These are phyloP conservation scores for Podaxis sp. DNA, from an alignment of 768 basidiomycete species.

Conservation along the genomic window DNA sequence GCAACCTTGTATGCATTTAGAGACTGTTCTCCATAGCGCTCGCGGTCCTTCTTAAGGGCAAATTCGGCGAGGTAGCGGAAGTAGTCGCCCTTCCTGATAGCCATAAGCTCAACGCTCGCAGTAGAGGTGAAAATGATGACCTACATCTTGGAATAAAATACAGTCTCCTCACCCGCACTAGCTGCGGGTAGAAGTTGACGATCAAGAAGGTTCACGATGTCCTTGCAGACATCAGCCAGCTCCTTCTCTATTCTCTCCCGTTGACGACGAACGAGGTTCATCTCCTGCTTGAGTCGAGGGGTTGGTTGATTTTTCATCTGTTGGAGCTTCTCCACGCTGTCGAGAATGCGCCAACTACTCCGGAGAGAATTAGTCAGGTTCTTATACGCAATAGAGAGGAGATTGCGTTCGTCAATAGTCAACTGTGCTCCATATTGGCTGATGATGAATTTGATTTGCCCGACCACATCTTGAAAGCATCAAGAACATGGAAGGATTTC, in stretches of 20 bases:
- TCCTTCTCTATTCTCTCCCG: conserved; percentile 74
- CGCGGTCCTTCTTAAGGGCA: conserved; percentile 65
- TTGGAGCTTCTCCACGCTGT: conserved; percentile 69
- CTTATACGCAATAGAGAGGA: conserved; percentile 89
- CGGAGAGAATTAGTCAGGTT: conserved; percentile 81
- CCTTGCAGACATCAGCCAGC: conserved; percentile 72
- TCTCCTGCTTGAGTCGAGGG: conserved; percentile 41
- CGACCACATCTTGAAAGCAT: conserved; percentile 55
- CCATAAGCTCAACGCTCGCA: background rate
- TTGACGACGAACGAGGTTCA: conserved; percentile 66
- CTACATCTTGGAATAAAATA: conserved; percentile 89
- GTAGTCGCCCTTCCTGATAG: conserved; percentile 62
- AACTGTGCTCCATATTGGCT: conserved; percentile 63
- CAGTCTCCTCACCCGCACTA: conserved; percentile 73
- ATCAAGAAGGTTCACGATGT: conserved; percentile 70
- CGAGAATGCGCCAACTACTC: conserved; percentile 80
- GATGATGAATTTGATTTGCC: conserved; percentile 74
- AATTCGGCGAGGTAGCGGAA: conserved; percentile 90
- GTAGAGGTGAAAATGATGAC: conserved; percentile 15
- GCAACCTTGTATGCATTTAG: conserved; percentile 83
- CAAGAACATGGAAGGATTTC: background rate
- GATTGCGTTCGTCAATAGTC: conserved; percentile 81
- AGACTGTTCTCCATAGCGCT: conserved; percentile 66
- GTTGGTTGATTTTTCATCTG: conserved; percentile 35
- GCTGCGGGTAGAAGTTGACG: conserved; percentile 42